Base-by-base conservation (phyloP, 1,284 basidiomycete species). In the Uromyces viciae-fabae region DNA sequence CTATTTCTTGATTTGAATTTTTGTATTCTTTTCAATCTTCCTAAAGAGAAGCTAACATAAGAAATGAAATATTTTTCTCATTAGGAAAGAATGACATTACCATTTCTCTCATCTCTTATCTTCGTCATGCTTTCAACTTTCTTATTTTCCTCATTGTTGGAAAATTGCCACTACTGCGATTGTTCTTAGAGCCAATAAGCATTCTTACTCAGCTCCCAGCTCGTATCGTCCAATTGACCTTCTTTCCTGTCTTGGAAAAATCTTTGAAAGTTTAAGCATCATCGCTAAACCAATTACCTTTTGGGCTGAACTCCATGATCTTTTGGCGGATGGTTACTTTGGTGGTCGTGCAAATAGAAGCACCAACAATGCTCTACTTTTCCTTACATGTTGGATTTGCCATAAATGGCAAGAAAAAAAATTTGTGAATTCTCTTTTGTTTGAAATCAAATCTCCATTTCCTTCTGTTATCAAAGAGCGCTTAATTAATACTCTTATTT, bases 391-490 rank as follows among this genome's bases (percentile, higher is more conserved):
- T 22, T 75, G 74, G 58, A 75, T 75, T 0, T 38, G 58, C 15
- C 25, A 52, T 36, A 54, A 74, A 58, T 74, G 46, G 72, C 17
- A 49, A 56, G 28, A 54, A n/a, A n/a, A 22, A n/a, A n/a, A n/a
- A n/a, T n/a, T n/a, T n/a, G n/a, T n/a, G n/a, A n/a, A n/a, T n/a
- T n/a, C n/a, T n/a, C 33, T 31, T 36, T 36, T 74, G n/a, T 38
- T 74, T 11, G 71, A 74, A 25, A 36, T 74, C n/a, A 74, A 74
- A 58, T 74, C 72, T 9, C 49, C 72, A 36, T 74, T 56, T 17
- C 71, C 54, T 17, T 31, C 33, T 5, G 49, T 56, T 22, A n/a
- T 28, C 28, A 74, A 58, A 40, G 54, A 75, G 11, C 9, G 73
- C 9, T 15, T 60, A 9, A 25, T 22, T 19, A 19, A 75, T 28